A percentile compares a stretch with the other conserved stretches of the same genome.
Evolutionary conservation across 1,139 yeast genomes (phyloP).

Genomic region (Debaryomyces sp.): DNA sequence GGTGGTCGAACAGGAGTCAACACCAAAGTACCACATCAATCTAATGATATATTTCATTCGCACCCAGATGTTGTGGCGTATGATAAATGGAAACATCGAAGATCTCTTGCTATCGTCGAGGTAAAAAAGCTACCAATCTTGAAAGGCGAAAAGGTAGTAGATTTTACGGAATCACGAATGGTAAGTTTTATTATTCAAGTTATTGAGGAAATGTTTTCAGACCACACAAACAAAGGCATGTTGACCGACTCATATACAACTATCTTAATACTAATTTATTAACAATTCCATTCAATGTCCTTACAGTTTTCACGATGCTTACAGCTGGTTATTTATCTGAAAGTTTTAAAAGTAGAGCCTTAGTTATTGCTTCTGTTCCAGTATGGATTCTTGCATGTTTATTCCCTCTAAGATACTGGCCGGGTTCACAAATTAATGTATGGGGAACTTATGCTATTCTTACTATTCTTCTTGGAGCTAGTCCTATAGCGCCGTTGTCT

Average conservation of each 20-base stretch:
- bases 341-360: slow-evolving; percentile 34
- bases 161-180: background rate
- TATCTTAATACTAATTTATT: slow-evolving; percentile 45
- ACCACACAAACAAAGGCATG: slow-evolving; percentile 6
- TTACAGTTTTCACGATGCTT: slow-evolving; percentile 43
- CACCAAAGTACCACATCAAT: slow-evolving; percentile 1
- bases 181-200: background rate
- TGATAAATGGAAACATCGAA: background rate
- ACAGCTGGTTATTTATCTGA: slow-evolving; percentile 43
- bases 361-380: slow-evolving; percentile 32
- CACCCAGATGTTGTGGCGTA: slow-evolving; percentile 2
- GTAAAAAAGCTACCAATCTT: slow-evolving; percentile 1
- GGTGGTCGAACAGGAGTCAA: background rate
- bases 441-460: slow-evolving; percentile 59
- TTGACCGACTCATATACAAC: slow-evolving; percentile 6
- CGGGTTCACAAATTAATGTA: slow-evolving; percentile 44
- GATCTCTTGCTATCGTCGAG: slow-evolving; percentile 2
- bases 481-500: slow-evolving; percentile 28
- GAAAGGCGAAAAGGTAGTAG: background rate
- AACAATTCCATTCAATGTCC: slow-evolving; percentile 49
- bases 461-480: slow-evolving; percentile 50
- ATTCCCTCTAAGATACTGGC: slow-evolving; percentile 53
- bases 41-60: background rate
- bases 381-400: slow-evolving; percentile 40
- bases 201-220: slow-evolving; percentile 2